Evolutionary conservation across 2,329 filamentous ascomycete species (phyloP).

Genomic region (Fusarium sp.): DNA sequence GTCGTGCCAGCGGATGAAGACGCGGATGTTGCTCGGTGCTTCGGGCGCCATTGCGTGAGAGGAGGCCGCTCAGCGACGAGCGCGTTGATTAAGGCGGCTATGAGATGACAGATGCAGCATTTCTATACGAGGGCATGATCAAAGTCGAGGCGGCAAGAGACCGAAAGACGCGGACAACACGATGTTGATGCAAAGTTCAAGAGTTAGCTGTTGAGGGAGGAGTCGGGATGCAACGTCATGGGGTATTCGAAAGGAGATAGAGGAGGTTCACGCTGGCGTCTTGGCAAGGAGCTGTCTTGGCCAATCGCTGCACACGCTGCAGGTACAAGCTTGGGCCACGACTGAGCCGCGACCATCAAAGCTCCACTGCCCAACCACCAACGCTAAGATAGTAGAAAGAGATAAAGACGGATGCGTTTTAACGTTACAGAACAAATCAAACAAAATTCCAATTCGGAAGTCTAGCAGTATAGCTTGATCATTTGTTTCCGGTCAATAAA

Average conservation of each 20-base stretch:
- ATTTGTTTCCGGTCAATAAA: neutral
- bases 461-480: neutral
- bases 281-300: constrained; percentile 44
- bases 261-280: constrained; percentile 48
- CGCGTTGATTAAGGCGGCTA: constrained; percentile 49
- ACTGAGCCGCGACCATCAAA: constrained; percentile 25
- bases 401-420: constrained; percentile 13
- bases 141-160: constrained; percentile 15
- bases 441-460: neutral
- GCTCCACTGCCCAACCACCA: constrained; percentile 36
- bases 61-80: constrained; percentile 52
- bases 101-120: constrained; percentile 52
- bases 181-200: constrained; percentile 33
- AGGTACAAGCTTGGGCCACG: constrained; percentile 39
- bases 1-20: constrained; percentile 95
- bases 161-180: constrained; percentile 11
- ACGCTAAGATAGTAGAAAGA: neutral
- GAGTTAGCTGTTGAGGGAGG: constrained; percentile 38
- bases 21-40: constrained; percentile 81
- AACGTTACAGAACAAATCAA: neutral
- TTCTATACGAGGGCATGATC: constrained; percentile 47
- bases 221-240: constrained; percentile 51
- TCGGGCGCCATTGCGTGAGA: constrained; percentile 65
- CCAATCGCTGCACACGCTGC: constrained; percentile 43
- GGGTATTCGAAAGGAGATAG: constrained; percentile 50